Conservation (phyloP, 2,329 filamentous ascomycete genomes). For the Hortaea sp. region DNA sequence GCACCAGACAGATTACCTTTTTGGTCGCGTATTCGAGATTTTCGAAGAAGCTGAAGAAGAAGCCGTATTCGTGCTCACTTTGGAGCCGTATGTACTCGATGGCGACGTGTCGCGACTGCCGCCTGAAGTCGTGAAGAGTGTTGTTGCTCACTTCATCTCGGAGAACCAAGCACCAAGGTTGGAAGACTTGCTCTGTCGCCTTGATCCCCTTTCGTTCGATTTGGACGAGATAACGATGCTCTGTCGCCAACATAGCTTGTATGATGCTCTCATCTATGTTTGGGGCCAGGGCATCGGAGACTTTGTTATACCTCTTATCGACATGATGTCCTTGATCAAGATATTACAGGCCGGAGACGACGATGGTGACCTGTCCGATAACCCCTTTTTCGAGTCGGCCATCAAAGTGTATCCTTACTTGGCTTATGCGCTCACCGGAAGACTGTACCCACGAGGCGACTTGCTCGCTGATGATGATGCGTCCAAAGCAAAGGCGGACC, state of each 20-base stretch:
- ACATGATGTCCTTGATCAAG: slow-evolving; percentile 59
- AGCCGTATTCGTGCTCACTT: slow-evolving; percentile 72
- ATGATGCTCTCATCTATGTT: slow-evolving; percentile 91
- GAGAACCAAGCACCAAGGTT: slow-evolving; percentile 66
- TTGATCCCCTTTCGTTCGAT: slow-evolving; percentile 84
- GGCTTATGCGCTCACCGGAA: slow-evolving; percentile 79
- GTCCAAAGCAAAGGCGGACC: slow-evolving; percentile 66
- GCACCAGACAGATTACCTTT: slow-evolving; percentile 70
- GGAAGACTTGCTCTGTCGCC: slow-evolving; percentile 89
- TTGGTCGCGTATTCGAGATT: slow-evolving; percentile 81
- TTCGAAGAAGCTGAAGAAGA: slow-evolving; percentile 69
- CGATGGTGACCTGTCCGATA: slow-evolving; percentile 40
- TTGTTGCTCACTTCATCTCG: slow-evolving; percentile 71
- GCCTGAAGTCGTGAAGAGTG: slow-evolving; percentile 71
- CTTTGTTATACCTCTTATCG: slow-evolving; percentile 81
- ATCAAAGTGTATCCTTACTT: slow-evolving; percentile 92
- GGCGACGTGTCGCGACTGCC: slow-evolving; percentile 65
- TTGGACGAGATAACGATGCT: slow-evolving; percentile 84
- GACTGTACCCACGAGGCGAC: slow-evolving; percentile 82
- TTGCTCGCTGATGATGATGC: slow-evolving; percentile 63
- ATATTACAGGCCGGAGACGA: slow-evolving; percentile 44
- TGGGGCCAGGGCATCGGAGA: slow-evolving; percentile 89
- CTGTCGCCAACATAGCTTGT: slow-evolving; percentile 84
- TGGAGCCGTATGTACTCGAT: slow-evolving; percentile 82
- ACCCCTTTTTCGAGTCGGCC: slow-evolving; percentile 54